Percentiles rank a stretch among this genome's conserved stretches.
Conservation (phyloP, 345 rosid species). For the Eutrema japonicum region DNA sequence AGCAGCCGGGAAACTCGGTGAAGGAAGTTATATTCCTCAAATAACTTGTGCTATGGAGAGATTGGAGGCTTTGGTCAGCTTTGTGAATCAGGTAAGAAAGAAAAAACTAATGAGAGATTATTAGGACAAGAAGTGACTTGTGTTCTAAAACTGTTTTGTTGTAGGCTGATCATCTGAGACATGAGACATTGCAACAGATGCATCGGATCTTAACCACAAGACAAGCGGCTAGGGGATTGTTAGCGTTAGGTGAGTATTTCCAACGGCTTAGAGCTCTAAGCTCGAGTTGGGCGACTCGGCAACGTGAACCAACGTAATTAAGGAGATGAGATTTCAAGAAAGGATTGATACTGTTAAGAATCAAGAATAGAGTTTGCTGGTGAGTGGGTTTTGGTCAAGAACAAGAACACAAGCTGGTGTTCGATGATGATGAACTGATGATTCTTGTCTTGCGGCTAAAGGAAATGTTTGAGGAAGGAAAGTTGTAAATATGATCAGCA, state of each 20-base stretch:
- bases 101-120: background rate
- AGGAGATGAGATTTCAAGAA: slow-evolving; percentile 7
- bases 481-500: slow-evolving; percentile 38
- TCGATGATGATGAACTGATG: slow-evolving; percentile 2
- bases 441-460: slow-evolving; percentile 7
- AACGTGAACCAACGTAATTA: slow-evolving; percentile 55
- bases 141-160: slow-evolving; percentile 3
- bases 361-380: slow-evolving; percentile 18
- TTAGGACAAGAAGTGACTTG: background rate
- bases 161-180: slow-evolving; percentile 94
- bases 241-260: slow-evolving; percentile 83
- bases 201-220: slow-evolving; percentile 64
- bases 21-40: slow-evolving; percentile 59
- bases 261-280: slow-evolving; percentile 77
- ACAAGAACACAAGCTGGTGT: slow-evolving; percentile 22
- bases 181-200: slow-evolving; percentile 84
- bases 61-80: slow-evolving; percentile 74
- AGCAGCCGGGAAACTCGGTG: slow-evolving; percentile 64
- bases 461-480: slow-evolving; percentile 10
- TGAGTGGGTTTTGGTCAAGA: slow-evolving; percentile 23
- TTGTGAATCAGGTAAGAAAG: slow-evolving; percentile 70
- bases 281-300: slow-evolving; percentile 63
- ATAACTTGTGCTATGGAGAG: slow-evolving; percentile 72
- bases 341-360: slow-evolving; percentile 6
- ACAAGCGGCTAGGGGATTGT: slow-evolving; percentile 86